Conservation (phyloP, 31 red algal species). For the Porphyra umbilicalis region DNA sequence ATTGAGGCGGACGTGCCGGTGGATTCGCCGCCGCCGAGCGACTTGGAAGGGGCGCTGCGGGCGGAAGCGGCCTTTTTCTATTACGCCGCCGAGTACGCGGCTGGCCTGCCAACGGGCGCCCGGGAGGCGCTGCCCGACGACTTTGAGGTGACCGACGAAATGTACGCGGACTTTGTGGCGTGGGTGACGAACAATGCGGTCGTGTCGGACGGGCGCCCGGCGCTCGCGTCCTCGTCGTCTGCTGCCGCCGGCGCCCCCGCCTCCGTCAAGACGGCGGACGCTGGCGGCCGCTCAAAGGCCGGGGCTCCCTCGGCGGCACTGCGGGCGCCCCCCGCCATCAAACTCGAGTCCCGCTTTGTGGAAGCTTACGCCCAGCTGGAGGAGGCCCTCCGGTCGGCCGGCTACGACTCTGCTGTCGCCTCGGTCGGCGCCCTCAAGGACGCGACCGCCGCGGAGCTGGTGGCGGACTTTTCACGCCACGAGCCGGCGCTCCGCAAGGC, state of each 20-base stretch:
- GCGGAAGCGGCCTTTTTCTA: constrained; percentile 83
- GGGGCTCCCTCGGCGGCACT: not conserved
- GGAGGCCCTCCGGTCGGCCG: constrained; percentile 52
- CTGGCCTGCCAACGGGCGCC: constrained; percentile 7
- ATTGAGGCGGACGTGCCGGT: constrained; percentile 83
- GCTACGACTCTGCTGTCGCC: constrained; percentile 47
- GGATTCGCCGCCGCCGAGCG: constrained; percentile 24
- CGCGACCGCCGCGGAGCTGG: constrained; percentile 51
- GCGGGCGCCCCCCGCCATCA: constrained; percentile 1
- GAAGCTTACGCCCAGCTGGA: constrained; percentile 58
- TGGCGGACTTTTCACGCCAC: constrained; percentile 72
- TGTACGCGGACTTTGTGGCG: constrained; percentile 75
- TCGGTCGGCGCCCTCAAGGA: constrained; percentile 44
- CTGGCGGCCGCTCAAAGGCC: no score
- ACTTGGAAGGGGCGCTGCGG: constrained; percentile 61
- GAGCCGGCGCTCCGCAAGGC: constrained; percentile 37
- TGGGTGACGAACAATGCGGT: constrained; percentile 39
- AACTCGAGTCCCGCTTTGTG: constrained; percentile 77
- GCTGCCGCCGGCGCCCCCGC: not conserved
- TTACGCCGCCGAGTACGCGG: constrained; percentile 82
- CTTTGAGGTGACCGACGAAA: constrained; percentile 51
- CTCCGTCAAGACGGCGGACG: not conserved
- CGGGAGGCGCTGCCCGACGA: constrained; percentile 20
- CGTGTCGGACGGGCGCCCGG: not conserved
- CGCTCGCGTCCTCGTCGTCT: not conserved